Evolutionary conservation across 2,329 filamentous ascomycete genomes (phyloP).

Genomic region (Diaporthe vexans): DNA sequence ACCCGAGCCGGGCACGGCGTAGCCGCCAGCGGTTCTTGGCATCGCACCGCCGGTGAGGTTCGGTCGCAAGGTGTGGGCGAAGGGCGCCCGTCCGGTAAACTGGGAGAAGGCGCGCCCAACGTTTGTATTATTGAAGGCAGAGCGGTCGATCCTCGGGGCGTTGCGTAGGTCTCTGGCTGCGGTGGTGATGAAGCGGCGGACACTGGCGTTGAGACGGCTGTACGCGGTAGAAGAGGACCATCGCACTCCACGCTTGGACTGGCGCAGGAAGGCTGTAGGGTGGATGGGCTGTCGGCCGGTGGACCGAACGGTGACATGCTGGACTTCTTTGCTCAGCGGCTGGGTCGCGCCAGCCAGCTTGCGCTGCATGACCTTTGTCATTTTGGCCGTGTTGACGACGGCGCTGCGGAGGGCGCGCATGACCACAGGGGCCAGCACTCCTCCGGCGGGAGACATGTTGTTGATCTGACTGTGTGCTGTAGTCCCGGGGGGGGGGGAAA

Average conservation of each 20-base stretch:
- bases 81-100: slow-evolving; percentile 83
- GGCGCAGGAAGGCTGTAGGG: slow-evolving; percentile 63
- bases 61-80: slow-evolving; percentile 88
- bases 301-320: slow-evolving; percentile 60
- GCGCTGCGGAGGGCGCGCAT: slow-evolving; percentile 68
- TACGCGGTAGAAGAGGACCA: slow-evolving; percentile 63
- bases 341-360: slow-evolving; percentile 62
- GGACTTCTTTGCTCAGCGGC: slow-evolving; percentile 61
- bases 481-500: slow-evolving; percentile 34
- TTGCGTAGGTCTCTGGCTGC: slow-evolving; percentile 51
- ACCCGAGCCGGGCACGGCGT: slow-evolving; percentile 78
- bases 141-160: slow-evolving; percentile 60
- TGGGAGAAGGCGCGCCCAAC: slow-evolving; percentile 68
- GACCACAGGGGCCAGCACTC: slow-evolving; percentile 70
- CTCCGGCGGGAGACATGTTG: slow-evolving; percentile 69
- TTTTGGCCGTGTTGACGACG: slow-evolving; percentile 57
- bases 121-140: slow-evolving; percentile 63
- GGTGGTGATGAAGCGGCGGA: slow-evolving; percentile 67
- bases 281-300: slow-evolving; percentile 66
- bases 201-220: slow-evolving; percentile 58
- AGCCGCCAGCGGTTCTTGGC: slow-evolving; percentile 90
- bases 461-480: slow-evolving; percentile 43
- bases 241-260: slow-evolving; percentile 61
- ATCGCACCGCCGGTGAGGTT: slow-evolving; percentile 92
- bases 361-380: slow-evolving; percentile 65